Evolutionary conservation across 306 rosid species (phyloP), one percentile per base, ranked within the genome.

Genomic region (Fagus crenata): DNA sequence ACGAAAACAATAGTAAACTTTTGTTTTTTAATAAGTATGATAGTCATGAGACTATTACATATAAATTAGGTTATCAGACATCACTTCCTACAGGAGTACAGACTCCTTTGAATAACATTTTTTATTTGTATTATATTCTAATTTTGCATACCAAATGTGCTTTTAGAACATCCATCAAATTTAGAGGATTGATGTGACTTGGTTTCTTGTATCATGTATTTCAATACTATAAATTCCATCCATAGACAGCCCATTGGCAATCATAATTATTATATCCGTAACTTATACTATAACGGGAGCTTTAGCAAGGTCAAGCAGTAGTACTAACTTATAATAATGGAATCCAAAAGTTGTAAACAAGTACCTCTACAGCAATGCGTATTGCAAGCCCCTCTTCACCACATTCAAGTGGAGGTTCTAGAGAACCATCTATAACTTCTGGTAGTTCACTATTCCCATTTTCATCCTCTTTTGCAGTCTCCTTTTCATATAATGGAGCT

Each of bases 381-480:
- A 92, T 86, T 41, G 97, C 97, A 61, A 95, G 93, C 59, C 96
- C 99, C 84, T 90, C 99, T 80, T 92, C 96, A 12, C 90, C 83
- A 71, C 89, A 90, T 76, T 95, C 97, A 70, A 92, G 85, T 53
- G 89, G 90, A 87, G 85, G 78, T 77, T 87, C 92, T 65, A 81
- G 60, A 43, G 67, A 53, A 72, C 81, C 73, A 72, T 90, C 89
- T 35, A 73, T 74, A 69, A 76, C 88, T 80, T 93, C 84, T 28
- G 86, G 90, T 40, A 33, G 63, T 69, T 86, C 90, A 59, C 70
- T 39, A 49, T 74, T 65, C 74, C 69, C 76, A 78, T 76, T 85
- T 84, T 59, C 89, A 81, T 87, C 71, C 65, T 68, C 91, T 39
- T 63, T 84, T 77, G 84, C 89, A 77, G 84, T 74, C 76, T 87